phyloP scores from a whole-genome alignment of 768 basidiomycete species.

The Mycena olivaceomarginata region DNA sequence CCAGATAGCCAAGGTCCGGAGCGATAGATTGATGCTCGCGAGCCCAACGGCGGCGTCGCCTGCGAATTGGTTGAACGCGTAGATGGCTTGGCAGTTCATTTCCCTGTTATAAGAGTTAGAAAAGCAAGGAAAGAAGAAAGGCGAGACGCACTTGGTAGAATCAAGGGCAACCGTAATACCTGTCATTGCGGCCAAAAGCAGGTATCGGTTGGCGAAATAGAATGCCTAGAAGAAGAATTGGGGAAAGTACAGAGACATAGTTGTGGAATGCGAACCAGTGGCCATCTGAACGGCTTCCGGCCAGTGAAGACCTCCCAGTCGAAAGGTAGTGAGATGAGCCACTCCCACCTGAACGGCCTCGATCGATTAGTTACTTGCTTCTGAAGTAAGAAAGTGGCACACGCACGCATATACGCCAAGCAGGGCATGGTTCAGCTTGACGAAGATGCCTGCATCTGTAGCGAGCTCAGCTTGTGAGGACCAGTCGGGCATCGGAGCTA shows the following conservation, averaged over 20 bases:
- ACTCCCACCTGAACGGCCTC: constrained; percentile 72
- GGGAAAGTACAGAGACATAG: no score
- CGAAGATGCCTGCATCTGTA: constrained; percentile 66
- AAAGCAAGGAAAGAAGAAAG: not conserved
- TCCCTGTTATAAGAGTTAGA: constrained; percentile 50
- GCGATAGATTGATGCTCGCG: constrained; percentile 70
- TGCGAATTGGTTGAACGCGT: constrained; percentile 76
- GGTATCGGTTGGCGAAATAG: constrained; percentile 68
- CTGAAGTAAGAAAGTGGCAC: not conserved
- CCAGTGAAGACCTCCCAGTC: constrained; percentile 65
- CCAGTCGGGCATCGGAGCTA: constrained; percentile 72
- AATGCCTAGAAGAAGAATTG: constrained; percentile 49
- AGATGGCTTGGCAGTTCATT: constrained; percentile 78
- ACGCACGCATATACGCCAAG: constrained; percentile 75
- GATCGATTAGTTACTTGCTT: not conserved
- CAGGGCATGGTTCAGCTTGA: constrained; percentile 76
- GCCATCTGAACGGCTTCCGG: constrained; percentile 65
- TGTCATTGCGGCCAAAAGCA: constrained; percentile 62
- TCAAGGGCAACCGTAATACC: constrained; percentile 73
- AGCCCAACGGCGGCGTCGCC: constrained; percentile 70
- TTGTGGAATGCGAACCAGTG: constrained; percentile 56
- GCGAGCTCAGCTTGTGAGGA: constrained; percentile 66
- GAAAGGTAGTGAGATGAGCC: constrained; percentile 70
- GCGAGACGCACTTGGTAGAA: constrained; percentile 59
- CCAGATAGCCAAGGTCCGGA: constrained; percentile 62